A percentile compares a stretch with the other conserved stretches of the same genome.
phyloP scores from a whole-genome alignment of 768 basidiomycete genomes.

The Lentinula detonsa region DNA sequence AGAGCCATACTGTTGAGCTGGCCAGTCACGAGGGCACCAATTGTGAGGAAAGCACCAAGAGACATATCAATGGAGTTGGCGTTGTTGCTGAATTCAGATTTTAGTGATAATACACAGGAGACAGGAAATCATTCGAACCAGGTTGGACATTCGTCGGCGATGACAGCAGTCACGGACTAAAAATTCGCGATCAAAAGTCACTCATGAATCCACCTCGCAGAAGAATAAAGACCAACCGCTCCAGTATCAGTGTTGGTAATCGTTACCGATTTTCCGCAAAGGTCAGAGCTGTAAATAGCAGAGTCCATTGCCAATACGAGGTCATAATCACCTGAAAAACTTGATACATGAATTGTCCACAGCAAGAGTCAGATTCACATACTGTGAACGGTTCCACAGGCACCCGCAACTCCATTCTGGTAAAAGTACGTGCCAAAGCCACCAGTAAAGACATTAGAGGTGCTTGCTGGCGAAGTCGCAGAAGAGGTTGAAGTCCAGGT shows the following conservation, averaged over 20 bases:
- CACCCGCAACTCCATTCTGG: slow-evolving; percentile 70
- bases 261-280: slow-evolving; percentile 59
- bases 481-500: neutral
- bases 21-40: neutral
- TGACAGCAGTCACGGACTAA: slow-evolving; percentile 46
- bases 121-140: slow-evolving; percentile 28
- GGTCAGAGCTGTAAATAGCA: slow-evolving; percentile 44
- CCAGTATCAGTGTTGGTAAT: slow-evolving; percentile 60
- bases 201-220: neutral
- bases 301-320: slow-evolving; percentile 60
- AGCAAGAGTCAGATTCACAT: neutral
- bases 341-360: slow-evolving; percentile 18
- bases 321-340: slow-evolving; percentile 41
- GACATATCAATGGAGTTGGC: slow-evolving; percentile 51
- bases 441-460: slow-evolving; percentile 22
- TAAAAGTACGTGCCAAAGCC: slow-evolving; percentile 62
- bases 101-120: neutral
- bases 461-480: neutral
- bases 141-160: slow-evolving; percentile 81
- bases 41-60: slow-evolving; percentile 37
- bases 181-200: neutral
- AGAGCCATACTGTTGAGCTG: neutral
- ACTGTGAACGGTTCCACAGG: slow-evolving; percentile 53
- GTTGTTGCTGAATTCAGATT: slow-evolving; percentile 19
- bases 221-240: slow-evolving; percentile 25